Evolutionary conservation across 2,329 filamentous ascomycete genomes (phyloP).

Genomic region (Xylaria sp.): DNA sequence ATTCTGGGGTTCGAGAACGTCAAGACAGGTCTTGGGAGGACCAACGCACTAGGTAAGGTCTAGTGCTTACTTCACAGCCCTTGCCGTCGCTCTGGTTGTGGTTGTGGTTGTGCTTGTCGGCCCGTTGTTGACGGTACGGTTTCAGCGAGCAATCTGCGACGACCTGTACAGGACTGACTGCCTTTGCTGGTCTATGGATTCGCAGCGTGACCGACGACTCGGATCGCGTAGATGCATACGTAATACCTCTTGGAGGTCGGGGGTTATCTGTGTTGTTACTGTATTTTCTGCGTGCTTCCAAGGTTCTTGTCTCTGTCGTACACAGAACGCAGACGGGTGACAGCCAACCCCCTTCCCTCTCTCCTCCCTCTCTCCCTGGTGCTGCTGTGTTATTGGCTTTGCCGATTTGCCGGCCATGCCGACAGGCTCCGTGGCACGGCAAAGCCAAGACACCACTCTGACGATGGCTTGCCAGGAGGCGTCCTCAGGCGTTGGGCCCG

Average conservation of each 20-base stretch:
- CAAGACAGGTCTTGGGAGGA: not conserved
- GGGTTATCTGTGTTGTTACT: too few relatives aligned
- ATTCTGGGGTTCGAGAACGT: slow-evolving; percentile 9
- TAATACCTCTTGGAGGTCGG: too few relatives aligned
- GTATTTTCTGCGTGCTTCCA: too few relatives aligned
- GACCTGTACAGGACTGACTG: too few relatives aligned
- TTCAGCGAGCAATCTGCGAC: too few relatives aligned
- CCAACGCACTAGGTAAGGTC: not conserved
- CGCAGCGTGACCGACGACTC: too few relatives aligned
- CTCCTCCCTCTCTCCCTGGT: not conserved
- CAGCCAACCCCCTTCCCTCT: not conserved
- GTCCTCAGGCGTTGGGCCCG: not conserved
- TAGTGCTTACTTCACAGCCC: slow-evolving; percentile 7
- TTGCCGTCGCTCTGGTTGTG: not conserved
- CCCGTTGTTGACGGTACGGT: not conserved
- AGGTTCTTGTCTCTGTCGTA: too few relatives aligned
- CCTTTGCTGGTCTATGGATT: too few relatives aligned
- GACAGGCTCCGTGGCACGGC: slow-evolving; percentile 1
- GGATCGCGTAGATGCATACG: too few relatives aligned
- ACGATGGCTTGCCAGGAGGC: not conserved
- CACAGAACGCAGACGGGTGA: not conserved
- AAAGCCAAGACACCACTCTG: slow-evolving; percentile 7
- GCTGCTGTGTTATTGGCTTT: slow-evolving; percentile 1
- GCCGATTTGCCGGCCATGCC: slow-evolving; percentile 13
- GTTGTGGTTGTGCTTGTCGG: not conserved